phyloP scores from a whole-genome alignment of 2,329 filamentous ascomycete genomes.

The Nemania sp. region DNA sequence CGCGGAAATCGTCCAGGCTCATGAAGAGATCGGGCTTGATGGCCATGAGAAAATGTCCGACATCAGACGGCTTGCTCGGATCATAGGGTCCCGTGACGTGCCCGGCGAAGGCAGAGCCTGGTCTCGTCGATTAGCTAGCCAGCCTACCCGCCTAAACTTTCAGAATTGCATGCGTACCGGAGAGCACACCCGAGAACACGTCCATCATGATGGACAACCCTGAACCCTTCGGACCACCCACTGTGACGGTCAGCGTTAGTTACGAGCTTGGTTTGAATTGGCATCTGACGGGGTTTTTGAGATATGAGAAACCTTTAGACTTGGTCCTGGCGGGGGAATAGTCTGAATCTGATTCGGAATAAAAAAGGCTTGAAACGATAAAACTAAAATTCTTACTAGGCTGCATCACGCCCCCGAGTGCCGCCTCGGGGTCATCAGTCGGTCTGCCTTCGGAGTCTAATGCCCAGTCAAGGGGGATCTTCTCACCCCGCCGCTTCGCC shows the following conservation, averaged over 20 bases:
- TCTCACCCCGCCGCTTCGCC: constrained; percentile 67
- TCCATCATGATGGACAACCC: constrained; percentile 85
- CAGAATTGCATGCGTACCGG: constrained; percentile 39
- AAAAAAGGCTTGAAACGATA: too few relatives aligned
- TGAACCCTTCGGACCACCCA: constrained; percentile 83
- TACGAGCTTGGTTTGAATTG: not conserved
- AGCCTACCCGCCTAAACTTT: not conserved
- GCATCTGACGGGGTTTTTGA: too few relatives aligned
- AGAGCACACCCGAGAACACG: constrained; percentile 79
- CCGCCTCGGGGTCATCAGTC: constrained; percentile 73
- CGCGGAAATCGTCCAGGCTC: constrained; percentile 69
- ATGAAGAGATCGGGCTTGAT: constrained; percentile 79
- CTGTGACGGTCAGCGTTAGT: not conserved
- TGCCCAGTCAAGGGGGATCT: constrained; percentile 75
- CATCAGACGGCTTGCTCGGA: constrained; percentile 67
- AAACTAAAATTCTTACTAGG: constrained; percentile 50
- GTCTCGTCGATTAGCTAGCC: too few relatives aligned
- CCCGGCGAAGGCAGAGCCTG: constrained; percentile 76
- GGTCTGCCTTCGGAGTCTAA: constrained; percentile 69
- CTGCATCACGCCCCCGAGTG: constrained; percentile 78
- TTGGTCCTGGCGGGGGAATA: too few relatives aligned
- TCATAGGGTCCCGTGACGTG: constrained; percentile 79
- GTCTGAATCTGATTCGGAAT: too few relatives aligned
- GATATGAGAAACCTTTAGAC: too few relatives aligned
- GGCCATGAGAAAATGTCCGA: constrained; percentile 74